A percentile compares a stretch with the other conserved stretches of the same genome.
Evolutionary conservation across 2,329 filamentous ascomycete species (phyloP).

Genomic region (Blumeria hordei): DNA sequence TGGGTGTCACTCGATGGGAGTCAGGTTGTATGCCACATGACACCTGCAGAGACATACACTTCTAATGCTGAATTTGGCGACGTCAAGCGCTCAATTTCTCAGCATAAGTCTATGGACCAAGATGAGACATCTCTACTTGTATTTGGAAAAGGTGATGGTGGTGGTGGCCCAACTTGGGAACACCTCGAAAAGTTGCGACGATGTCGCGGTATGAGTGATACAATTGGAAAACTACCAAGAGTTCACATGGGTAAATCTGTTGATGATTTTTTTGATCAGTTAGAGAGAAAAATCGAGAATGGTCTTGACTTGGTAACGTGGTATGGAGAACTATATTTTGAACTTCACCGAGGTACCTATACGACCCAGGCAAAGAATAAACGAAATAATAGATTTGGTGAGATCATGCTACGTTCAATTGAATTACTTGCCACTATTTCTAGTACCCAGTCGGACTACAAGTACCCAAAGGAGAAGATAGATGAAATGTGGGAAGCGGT

Average conservation of each 20-base stretch:
- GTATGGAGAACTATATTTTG: constrained; percentile 97
- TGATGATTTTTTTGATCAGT: constrained; percentile 74
- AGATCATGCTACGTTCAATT: constrained; percentile 65
- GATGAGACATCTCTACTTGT: constrained; percentile 77
- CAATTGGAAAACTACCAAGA: constrained; percentile 57
- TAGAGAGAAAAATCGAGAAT: constrained; percentile 47
- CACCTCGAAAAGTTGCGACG: constrained; percentile 86
- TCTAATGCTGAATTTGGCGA: constrained; percentile 88
- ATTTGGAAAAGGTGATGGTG: constrained; percentile 91
- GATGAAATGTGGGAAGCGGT: constrained; percentile 90
- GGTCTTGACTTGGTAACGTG: constrained; percentile 61
- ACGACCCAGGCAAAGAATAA: constrained; percentile 97
- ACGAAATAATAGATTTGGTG: constrained; percentile 68
- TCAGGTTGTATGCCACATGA: constrained; percentile 95
- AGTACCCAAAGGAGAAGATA: constrained; percentile 82
- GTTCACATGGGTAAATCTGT: constrained; percentile 76
- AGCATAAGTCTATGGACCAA: constrained; percentile 90
- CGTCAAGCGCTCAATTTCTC: constrained; percentile 63
- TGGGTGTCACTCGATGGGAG: constrained; percentile 92
- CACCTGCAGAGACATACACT: constrained; percentile 85
- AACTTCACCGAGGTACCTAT: constrained; percentile 89
- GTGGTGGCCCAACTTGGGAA: constrained; percentile 80
- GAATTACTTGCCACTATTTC: constrained; percentile 74
- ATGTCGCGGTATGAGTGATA: constrained; percentile 78
- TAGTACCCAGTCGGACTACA: constrained; percentile 48